Percentiles rank a stretch among this genome's conserved stretches.
These are phyloP conservation scores for Alternaria brassicicola DNA, from an alignment of 2,329 filamentous ascomycete genomes.

Conservation along the genomic window DNA sequence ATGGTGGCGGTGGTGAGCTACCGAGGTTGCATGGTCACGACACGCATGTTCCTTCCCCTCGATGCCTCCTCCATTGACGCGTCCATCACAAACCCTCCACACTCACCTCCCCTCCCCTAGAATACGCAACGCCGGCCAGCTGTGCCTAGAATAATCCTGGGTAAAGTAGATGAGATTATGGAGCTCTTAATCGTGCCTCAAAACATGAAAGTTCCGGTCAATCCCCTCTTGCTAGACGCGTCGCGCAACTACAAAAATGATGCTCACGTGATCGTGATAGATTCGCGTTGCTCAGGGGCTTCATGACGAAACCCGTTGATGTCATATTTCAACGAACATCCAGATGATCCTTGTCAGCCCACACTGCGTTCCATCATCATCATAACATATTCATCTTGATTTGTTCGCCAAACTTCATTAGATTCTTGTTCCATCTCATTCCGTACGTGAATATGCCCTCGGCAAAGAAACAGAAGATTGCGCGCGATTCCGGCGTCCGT, in stretches of 20 bases:
- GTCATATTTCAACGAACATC: constrained; percentile 5
- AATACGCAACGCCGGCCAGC: neutral
- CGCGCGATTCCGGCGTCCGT: constrained; percentile 5
- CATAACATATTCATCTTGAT: neutral
- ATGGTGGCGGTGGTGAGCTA: neutral
- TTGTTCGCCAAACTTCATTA: neutral
- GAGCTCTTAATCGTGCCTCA: neutral
- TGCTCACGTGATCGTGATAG: constrained; percentile 10
- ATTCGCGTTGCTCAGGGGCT: constrained; percentile 11
- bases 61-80: neutral
- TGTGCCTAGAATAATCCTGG: neutral
- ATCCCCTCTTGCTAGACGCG: neutral
- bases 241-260: neutral
- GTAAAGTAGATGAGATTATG: neutral
- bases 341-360: neutral
- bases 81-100: neutral
- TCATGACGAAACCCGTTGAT: constrained; percentile 16
- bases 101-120: neutral
- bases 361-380: neutral
- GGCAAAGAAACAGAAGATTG: constrained; percentile 18
- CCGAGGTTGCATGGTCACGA: neutral
- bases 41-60: neutral
- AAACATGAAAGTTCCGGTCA: neutral
- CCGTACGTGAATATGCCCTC: constrained; percentile 13
- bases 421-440: neutral